Evolutionary conservation across 2,329 filamentous ascomycete genomes (phyloP).

Genomic region (Claviceps cyperi): DNA sequence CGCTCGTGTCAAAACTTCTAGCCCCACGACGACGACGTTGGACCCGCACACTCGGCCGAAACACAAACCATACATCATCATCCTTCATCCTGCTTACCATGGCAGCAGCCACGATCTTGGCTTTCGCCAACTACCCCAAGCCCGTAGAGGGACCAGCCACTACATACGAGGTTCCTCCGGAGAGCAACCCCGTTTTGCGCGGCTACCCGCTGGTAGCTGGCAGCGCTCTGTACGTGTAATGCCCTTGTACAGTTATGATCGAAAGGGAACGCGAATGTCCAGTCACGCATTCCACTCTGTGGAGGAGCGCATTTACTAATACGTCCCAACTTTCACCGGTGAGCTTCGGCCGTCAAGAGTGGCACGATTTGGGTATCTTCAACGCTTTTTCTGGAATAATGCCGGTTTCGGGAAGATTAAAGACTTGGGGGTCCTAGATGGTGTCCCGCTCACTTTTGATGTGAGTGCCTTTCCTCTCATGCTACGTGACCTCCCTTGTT

Average conservation of each 20-base stretch:
- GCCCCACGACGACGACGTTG: not conserved
- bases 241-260: no score
- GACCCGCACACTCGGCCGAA: not conserved
- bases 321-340: not conserved
- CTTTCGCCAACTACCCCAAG: conserved; percentile 30
- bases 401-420: conserved; percentile 39
- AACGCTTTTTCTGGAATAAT: conserved; percentile 55
- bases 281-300: no score
- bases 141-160: conserved; percentile 21
- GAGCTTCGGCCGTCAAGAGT: conserved; percentile 29
- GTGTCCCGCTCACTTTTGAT: conserved; percentile 30
- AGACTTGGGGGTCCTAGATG: conserved; percentile 30
- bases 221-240: conserved; percentile 5
- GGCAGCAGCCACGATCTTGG: not conserved
- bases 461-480: conserved; percentile 17
- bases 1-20: no score
- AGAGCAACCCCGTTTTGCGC: conserved; percentile 55
- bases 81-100: not conserved
- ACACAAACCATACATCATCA: not conserved
- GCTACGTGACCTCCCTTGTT: no score
- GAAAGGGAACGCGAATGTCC: no score
- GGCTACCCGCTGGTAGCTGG: conserved; percentile 40
- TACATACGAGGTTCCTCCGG: conserved; percentile 20
- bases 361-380: conserved; percentile 43
- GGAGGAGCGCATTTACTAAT: not conserved